Evolutionary conservation across 108 stramenopile species (phyloP).

Genomic region (Cyclotella baltica): DNA sequence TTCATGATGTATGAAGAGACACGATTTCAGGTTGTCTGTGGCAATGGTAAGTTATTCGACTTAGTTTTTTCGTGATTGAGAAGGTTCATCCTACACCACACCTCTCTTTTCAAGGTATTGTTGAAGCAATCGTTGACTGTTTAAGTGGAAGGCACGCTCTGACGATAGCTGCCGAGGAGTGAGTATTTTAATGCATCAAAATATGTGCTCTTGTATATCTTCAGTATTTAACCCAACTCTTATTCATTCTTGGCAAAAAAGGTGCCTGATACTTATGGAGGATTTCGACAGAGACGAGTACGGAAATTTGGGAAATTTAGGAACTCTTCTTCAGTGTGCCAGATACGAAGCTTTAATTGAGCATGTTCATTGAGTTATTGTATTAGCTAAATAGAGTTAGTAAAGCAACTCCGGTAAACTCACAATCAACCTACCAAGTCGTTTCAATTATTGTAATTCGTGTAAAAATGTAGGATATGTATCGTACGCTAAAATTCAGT

Average conservation of each 20-base stretch:
- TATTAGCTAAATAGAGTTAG: too few species aligned
- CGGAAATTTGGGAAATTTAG: slow-evolving; percentile 18
- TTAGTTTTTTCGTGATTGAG: background rate
- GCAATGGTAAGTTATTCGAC: slow-evolving; percentile 21
- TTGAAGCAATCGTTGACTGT: slow-evolving; percentile 33
- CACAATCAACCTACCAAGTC: too few species aligned
- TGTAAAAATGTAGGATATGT: too few species aligned
- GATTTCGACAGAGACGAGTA: slow-evolving; percentile 37
- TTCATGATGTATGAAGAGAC: slow-evolving; percentile 36
- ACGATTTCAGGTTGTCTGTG: slow-evolving; percentile 38
- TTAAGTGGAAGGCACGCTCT: slow-evolving; percentile 1
- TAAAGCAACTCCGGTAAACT: too few species aligned
- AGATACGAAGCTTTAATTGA: slow-evolving; percentile 20
- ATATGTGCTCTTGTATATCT: slow-evolving; percentile 5
- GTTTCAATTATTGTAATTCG: too few species aligned
- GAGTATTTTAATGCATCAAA: background rate
- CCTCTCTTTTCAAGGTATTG: slow-evolving; percentile 13
- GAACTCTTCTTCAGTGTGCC: background rate
- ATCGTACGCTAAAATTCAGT: background rate
- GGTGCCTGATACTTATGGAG: slow-evolving; percentile 33
- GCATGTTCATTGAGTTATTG: too few species aligned
- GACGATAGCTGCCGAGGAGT: slow-evolving; percentile 24
- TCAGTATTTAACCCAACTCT: background rate
- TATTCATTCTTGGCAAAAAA: background rate
- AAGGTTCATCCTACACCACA: background rate